Percentiles rank a stretch among this genome's conserved stretches.
These are phyloP conservation scores for Drechslerella coelobrocha DNA, from an alignment of 2,329 filamentous ascomycete species.

Conservation along the genomic window DNA sequence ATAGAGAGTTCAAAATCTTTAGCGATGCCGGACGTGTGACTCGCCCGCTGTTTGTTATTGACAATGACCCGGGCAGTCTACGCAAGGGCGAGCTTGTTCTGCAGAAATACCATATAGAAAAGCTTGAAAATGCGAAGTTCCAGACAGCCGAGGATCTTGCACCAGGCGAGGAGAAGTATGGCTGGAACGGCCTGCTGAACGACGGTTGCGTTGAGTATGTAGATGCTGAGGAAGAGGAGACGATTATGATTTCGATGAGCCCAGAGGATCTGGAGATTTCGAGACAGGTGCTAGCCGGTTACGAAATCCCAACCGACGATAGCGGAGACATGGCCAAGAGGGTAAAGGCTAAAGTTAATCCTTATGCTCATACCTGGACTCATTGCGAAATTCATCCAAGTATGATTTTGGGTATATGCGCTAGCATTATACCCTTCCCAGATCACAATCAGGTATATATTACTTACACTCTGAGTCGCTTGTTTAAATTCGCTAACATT, in stretches of 20 bases:
- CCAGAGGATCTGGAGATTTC: slow-evolving; percentile 89
- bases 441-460: slow-evolving; percentile 85
- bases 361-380: slow-evolving; percentile 82
- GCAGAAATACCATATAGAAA: slow-evolving; percentile 80
- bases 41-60: slow-evolving; percentile 89
- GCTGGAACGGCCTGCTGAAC: slow-evolving; percentile 85
- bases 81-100: slow-evolving; percentile 80
- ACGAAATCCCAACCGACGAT: slow-evolving; percentile 68
- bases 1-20: slow-evolving; percentile 98
- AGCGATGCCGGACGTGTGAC: slow-evolving; percentile 96
- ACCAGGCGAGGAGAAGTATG: slow-evolving; percentile 64
- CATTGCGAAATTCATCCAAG: slow-evolving; percentile 99
- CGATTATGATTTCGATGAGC: slow-evolving; percentile 98
- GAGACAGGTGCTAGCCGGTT: slow-evolving; percentile 72
- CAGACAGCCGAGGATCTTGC: slow-evolving; percentile 62
- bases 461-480: neutral
- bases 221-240: slow-evolving; percentile 97
- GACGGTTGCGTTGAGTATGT: slow-evolving; percentile 92
- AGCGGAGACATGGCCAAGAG: slow-evolving; percentile 79
- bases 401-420: slow-evolving; percentile 98
- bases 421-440: slow-evolving; percentile 98
- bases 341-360: slow-evolving; percentile 85
- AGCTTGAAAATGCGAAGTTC: slow-evolving; percentile 71
- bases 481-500: slow-evolving; percentile 56
- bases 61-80: slow-evolving; percentile 77